Evolutionary conservation across 2,329 filamentous ascomycete genomes (phyloP), one percentile per base, ranked within the genome.

Genomic region (Lasiodiplodia theobromae): DNA sequence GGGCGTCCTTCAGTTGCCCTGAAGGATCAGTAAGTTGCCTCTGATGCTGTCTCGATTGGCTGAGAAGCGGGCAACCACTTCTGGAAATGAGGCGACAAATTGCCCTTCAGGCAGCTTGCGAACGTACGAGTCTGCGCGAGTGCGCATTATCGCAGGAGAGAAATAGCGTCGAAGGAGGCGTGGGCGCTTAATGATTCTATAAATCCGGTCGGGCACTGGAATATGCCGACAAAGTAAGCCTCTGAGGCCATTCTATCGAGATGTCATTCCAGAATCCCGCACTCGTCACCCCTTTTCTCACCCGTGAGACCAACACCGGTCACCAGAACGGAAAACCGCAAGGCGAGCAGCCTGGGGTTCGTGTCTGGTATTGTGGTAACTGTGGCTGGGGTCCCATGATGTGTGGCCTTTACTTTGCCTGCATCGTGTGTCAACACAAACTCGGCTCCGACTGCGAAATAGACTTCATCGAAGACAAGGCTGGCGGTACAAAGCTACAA

Each of bases 361-460:
- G 8, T 11, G 34, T 37, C 6, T 40, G 40, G n/a, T 58, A n/a
- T 10, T 58, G 54, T 25, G 16, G 54, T 40, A 10, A n/a, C 10
- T 58, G 54, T 8, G 37, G 37, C 11, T 58, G 40, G 14, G 54
- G 54, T 12, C 54, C 54, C 54, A 38, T 58, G 54, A 58, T 58
- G 18, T 37, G n/a, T 10, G 54, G 34, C 18, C 54, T 58, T 16
- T 58, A 58, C 37, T 58, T 34, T 37, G 31, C 54, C 18, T 58
- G 54, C 37, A 58, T 58, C 5, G n/a, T 7, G 12, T 58, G 54
- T 25, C 21, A 40, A 40, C 37, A 40, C n/a, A 14, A 21, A 8
- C 54, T 31, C 34, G 54, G 40, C 6, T 18, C 34, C 34, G 16
- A 58, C 12, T 40, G 54, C 34, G 31, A 58, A 2, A 25, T 37